Conservation (phyloP, 2,329 filamentous ascomycete species). For the Cladosporium austrohemisphaericum region DNA sequence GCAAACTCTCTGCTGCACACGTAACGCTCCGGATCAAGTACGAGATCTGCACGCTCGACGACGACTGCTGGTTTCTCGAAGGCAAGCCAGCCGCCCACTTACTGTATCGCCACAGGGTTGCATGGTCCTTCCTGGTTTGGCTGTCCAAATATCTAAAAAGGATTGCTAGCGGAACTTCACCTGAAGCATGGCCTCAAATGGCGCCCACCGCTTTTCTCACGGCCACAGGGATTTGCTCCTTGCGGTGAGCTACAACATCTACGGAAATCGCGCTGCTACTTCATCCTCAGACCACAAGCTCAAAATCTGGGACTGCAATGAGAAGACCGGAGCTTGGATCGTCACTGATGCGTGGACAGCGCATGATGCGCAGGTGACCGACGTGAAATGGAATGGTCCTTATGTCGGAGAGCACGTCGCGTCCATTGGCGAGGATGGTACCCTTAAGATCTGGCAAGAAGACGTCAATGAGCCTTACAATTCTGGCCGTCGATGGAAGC, state of each 20-base stretch:
- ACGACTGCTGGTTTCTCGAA: no score
- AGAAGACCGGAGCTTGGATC: slow-evolving; percentile 69
- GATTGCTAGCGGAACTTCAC: not conserved
- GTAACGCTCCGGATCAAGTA: not conserved
- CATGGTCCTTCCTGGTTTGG: not conserved
- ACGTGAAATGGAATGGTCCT: slow-evolving; percentile 91
- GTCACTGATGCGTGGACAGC: slow-evolving; percentile 85
- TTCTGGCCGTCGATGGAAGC: slow-evolving; percentile 75
- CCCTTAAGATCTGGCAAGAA: slow-evolving; percentile 89
- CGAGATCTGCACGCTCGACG: slow-evolving; percentile 2
- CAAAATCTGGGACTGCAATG: slow-evolving; percentile 83
- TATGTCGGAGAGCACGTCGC: slow-evolving; percentile 85
- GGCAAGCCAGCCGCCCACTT: not conserved
- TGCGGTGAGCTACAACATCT: slow-evolving; percentile 84
- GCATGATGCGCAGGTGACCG: slow-evolving; percentile 83
- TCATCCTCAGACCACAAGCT: slow-evolving; percentile 90
- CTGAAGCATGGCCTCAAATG: slow-evolving; percentile 25
- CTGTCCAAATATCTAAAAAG: not conserved
- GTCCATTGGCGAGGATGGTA: slow-evolving; percentile 83
- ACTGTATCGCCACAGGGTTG: slow-evolving; percentile 6
- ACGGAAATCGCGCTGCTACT: slow-evolving; percentile 86
- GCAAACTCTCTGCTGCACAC: not conserved
- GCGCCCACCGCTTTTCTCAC: slow-evolving; percentile 61
- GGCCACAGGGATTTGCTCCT: slow-evolving; percentile 78
- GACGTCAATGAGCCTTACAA: slow-evolving; percentile 73